Base-by-base conservation (phyloP, 441 rosid genomes). In the Manihot esculenta region DNA sequence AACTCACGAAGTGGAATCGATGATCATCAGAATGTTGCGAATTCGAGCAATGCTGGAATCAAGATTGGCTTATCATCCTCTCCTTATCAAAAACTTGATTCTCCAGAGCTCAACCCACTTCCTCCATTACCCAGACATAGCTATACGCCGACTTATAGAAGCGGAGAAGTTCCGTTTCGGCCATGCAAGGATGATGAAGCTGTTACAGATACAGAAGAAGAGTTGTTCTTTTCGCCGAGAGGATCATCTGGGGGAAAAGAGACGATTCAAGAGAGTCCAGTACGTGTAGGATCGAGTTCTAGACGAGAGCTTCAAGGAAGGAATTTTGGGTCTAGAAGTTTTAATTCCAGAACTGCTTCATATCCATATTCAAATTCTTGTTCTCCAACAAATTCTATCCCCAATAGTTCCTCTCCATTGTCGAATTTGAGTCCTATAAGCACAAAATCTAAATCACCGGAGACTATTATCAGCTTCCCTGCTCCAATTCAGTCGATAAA, bases 201-300 rank as follows among this genome's bases (percentile, higher is more conserved):
- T 2, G 81, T 73, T 9, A 26, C 58, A 7, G 89, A 84, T 0
- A 82, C 76, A 0, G 96, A 85, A 0, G 90, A 90, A 13, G 92
- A 92, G 9, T 90, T 88, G 80, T 93, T 93, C 77, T 93, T 81
- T 74, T 93, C 98, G 1, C 98, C 98, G 0, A 84, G 97, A 80
- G 97, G 94, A 5, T 91, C 98, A 15, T 84, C 92, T 0, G 92
- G 84, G 35, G 78, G 80, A 14, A 84, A 51, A 67, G 76, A 66
- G 35, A 53, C 33, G 21, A 26, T 20, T 59, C 62, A 74, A 33
- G 92, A 88, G 66, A 87, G 81, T 62, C 67, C 70, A 5, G 72
- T 54, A 41, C 68, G 74, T 18, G 14, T 56, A 12, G 83, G 72
- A 49, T 83, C 84, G 48, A 89, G 86, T 50, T 77, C 86, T 3